These are phyloP conservation scores for Falciphora oryzae DNA, from an alignment of 2,329 filamentous ascomycete species.

Conservation along the genomic window DNA sequence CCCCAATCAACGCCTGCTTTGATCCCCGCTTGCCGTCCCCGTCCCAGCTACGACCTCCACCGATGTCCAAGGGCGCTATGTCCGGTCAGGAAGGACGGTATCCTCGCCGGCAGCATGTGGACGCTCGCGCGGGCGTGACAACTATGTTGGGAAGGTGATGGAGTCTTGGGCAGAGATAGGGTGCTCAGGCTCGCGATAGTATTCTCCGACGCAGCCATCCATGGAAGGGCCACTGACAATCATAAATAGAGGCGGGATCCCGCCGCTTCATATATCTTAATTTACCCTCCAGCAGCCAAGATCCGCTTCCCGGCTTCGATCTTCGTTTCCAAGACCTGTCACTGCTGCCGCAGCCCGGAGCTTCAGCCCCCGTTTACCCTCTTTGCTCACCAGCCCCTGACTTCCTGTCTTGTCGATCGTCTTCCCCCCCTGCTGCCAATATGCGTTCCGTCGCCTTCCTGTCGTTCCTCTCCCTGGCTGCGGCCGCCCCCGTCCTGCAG, in stretches of 20 bases:
- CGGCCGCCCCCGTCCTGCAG: slow-evolving; percentile 28
- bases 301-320: not conserved
- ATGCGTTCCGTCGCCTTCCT: slow-evolving; percentile 7
- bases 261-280: slow-evolving; percentile 7
- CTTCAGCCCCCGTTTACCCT: not conserved
- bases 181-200: not conserved
- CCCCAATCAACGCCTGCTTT: not conserved
- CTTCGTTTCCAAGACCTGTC: slow-evolving; percentile 2
- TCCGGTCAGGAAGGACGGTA: slow-evolving; percentile 4
- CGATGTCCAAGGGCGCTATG: not conserved
- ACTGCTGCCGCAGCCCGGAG: not conserved
- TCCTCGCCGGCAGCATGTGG: not conserved
- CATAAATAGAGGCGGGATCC: slow-evolving; percentile 7
- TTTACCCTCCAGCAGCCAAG: slow-evolving; percentile 7
- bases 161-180: not conserved
- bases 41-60: slow-evolving; percentile 1
- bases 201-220: not conserved
- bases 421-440: not conserved
- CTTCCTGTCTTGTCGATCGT: not conserved
- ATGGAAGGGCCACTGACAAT: not conserved
- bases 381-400: slow-evolving; percentile 1
- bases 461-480: slow-evolving; percentile 7
- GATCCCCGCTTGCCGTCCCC: slow-evolving; percentile 2
- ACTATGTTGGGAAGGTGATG: slow-evolving; percentile 6
- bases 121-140: not conserved